Evolutionary conservation across 768 basidiomycete species (phyloP).

Genomic region (Serpula lacrymans): DNA sequence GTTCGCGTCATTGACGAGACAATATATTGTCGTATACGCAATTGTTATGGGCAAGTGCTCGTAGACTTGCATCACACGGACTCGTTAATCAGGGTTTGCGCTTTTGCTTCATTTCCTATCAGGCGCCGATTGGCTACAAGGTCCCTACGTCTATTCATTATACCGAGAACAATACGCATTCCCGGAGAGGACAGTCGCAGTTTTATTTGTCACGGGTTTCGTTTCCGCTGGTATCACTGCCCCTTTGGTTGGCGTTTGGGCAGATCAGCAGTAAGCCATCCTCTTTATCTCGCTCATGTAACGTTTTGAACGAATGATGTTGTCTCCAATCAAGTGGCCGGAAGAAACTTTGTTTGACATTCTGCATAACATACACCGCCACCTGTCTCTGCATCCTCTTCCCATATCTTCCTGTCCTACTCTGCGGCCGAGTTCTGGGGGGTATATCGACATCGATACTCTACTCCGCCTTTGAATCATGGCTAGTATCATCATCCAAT

Average conservation of each 20-base stretch:
- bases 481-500: constrained; percentile 65
- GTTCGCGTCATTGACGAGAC: constrained; percentile 35
- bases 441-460: constrained; percentile 75
- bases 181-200: constrained; percentile 60
- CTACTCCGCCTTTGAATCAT: constrained; percentile 74
- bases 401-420: constrained; percentile 53
- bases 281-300: not conserved
- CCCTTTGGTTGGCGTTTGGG: constrained; percentile 74
- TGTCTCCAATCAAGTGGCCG: constrained; percentile 47
- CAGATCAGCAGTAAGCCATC: constrained; percentile 61
- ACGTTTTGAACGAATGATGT: not conserved
- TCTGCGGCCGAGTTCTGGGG: constrained; percentile 62
- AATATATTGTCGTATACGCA: constrained; percentile 66
- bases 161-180: constrained; percentile 67
- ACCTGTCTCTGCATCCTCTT: constrained; percentile 60
- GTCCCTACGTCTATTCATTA: constrained; percentile 74
- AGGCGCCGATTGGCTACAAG: constrained; percentile 81
- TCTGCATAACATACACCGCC: constrained; percentile 63
- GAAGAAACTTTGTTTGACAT: constrained; percentile 61
- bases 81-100: not conserved
- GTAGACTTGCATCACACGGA: too few species aligned
- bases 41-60: constrained; percentile 70
- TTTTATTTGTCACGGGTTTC: constrained; percentile 78
- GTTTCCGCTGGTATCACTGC: constrained; percentile 65
- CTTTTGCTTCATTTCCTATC: not conserved